A percentile compares a stretch with the other conserved stretches of the same genome.
Conservation (phyloP, 306 rosid species). For the Oemleria cerasiformis region DNA sequence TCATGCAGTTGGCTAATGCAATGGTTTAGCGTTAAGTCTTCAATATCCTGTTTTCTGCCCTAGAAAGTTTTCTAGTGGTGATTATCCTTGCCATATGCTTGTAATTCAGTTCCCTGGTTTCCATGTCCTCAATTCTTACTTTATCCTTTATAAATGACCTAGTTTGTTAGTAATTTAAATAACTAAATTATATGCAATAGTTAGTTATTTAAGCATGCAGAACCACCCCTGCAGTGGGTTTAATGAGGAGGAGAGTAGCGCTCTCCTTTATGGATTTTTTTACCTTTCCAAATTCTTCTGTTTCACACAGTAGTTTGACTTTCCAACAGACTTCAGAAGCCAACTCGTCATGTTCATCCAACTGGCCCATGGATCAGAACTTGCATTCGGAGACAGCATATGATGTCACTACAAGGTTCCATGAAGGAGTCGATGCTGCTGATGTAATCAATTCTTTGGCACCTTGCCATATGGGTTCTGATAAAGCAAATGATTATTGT, state of each 20-base stretch:
- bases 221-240: not conserved
- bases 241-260: not conserved
- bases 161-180: not conserved
- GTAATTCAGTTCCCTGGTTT: not conserved
- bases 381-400: conserved; percentile 24
- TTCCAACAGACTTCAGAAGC: conserved; percentile 43
- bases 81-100: not conserved
- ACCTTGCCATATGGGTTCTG: conserved; percentile 23
- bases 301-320: conserved; percentile 20
- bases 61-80: not conserved
- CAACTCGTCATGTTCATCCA: conserved; percentile 29
- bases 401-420: conserved; percentile 29
- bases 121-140: not conserved
- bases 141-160: not conserved
- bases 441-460: conserved; percentile 31
- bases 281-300: conserved; percentile 16
- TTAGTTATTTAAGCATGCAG: not conserved
- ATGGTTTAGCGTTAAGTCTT: not conserved
- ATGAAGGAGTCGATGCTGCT: conserved; percentile 34
- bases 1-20: not conserved
- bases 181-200: not conserved
- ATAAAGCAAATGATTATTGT: conserved; percentile 28
- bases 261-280: conserved; percentile 3
- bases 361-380: conserved; percentile 41
- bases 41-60: not conserved